Conservation (phyloP, 805 yeast genomes). For the Jamesozyma jinghongensis region DNA sequence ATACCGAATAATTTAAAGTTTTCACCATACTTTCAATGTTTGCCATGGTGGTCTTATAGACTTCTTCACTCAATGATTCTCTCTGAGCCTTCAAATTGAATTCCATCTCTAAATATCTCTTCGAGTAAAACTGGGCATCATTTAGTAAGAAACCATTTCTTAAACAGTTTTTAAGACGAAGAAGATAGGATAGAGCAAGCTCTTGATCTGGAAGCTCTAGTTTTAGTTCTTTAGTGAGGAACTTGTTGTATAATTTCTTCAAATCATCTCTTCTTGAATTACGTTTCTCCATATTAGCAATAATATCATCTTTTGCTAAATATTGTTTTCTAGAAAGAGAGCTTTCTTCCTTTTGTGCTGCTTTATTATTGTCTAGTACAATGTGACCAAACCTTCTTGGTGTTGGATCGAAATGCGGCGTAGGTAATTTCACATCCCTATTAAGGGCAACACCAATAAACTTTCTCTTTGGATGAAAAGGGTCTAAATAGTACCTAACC, state of each 20-base stretch:
- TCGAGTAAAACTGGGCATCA: conserved; percentile 54
- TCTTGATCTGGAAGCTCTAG: conserved; percentile 23
- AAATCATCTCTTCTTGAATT: conserved; percentile 31
- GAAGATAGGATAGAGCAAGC: conserved; percentile 44
- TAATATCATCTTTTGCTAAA: conserved; percentile 45
- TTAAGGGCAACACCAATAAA: conserved; percentile 80
- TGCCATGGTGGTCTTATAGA: conserved; percentile 16
- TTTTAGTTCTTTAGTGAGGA: conserved; percentile 13
- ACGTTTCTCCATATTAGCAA: conserved; percentile 35
- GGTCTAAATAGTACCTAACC: conserved; percentile 85
- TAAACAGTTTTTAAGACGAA: conserved; percentile 43
- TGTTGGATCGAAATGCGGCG: conserved; percentile 85
- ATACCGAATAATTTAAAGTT: conserved; percentile 10
- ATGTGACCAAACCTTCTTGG: conserved; percentile 78
- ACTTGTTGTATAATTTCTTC: conserved; percentile 26
- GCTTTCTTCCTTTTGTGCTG: conserved; percentile 50
- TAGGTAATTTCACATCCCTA: conserved; percentile 59
- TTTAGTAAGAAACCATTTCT: conserved; percentile 47
- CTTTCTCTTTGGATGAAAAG: conserved; percentile 89
- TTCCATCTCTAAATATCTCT: conserved; percentile 41
- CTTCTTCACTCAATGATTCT: conserved; percentile 30
- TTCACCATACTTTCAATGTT: conserved; percentile 10
- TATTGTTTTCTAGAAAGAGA: conserved; percentile 61
- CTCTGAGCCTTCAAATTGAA: conserved; percentile 34
- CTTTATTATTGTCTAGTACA: conserved; percentile 34